Evolutionary conservation across 805 yeast species (phyloP).

Genomic region (Blastobotrys americana): DNA sequence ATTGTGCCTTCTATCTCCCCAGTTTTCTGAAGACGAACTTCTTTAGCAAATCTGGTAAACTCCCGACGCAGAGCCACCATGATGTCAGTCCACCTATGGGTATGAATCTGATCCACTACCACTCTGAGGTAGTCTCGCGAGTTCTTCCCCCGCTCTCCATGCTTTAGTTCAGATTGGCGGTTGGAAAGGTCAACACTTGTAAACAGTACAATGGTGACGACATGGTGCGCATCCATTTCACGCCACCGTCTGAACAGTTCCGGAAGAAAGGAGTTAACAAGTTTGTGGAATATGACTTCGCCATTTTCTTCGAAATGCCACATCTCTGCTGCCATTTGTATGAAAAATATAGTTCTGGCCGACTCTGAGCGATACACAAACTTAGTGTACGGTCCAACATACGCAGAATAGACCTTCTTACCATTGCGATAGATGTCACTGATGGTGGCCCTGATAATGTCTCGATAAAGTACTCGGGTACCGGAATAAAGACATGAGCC

Average conservation of each 20-base stretch:
- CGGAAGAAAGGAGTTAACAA: slow-evolving; percentile 88
- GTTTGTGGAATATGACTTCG: slow-evolving; percentile 84
- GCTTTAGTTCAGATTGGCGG: slow-evolving; percentile 34
- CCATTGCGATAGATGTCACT: slow-evolving; percentile 63
- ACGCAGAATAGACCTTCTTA: slow-evolving; percentile 63
- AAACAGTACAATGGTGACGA: slow-evolving; percentile 81
- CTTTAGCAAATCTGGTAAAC: slow-evolving; percentile 73
- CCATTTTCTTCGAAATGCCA: slow-evolving; percentile 98
- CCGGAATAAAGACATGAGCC: slow-evolving; percentile 59
- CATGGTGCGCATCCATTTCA: slow-evolving; percentile 78
- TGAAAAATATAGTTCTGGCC: slow-evolving; percentile 70
- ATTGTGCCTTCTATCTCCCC: slow-evolving; percentile 53
- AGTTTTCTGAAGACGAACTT: slow-evolving; percentile 45
- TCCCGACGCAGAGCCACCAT: slow-evolving; percentile 83
- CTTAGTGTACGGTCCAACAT: slow-evolving; percentile 63
- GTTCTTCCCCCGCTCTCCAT: slow-evolving; percentile 64
- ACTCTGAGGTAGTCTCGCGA: slow-evolving; percentile 80
- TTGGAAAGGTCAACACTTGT: slow-evolving; percentile 58
- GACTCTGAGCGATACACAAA: slow-evolving; percentile 87
- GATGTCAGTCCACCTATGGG: slow-evolving; percentile 82
- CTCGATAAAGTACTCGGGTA: slow-evolving; percentile 56
- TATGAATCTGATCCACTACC: slow-evolving; percentile 90
- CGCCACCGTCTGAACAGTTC: slow-evolving; percentile 84
- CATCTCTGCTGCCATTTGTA: slow-evolving; percentile 92
- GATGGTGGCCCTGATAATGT: slow-evolving; percentile 58